A percentile compares a stretch with the other conserved stretches of the same genome.
phyloP scores from a whole-genome alignment of 257 asterid species.

The Salvia miltiorrhiza region DNA sequence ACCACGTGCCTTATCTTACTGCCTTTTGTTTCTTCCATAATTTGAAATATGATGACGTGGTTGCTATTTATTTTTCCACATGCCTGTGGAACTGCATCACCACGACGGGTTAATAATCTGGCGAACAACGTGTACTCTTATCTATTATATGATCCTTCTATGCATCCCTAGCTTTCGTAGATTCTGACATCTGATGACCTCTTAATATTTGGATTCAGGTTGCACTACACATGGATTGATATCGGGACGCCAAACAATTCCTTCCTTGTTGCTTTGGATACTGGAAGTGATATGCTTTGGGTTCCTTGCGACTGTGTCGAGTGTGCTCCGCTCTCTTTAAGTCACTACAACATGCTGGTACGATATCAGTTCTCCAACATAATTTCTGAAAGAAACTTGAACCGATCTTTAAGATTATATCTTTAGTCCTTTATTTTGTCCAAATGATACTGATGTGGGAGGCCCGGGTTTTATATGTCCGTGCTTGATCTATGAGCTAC shows the following conservation, averaged over 20 bases:
- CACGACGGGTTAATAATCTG: not conserved
- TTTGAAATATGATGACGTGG: not conserved
- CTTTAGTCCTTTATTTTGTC: not conserved
- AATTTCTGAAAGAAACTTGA: not conserved
- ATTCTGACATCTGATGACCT: not conserved
- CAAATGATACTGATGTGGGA: not conserved
- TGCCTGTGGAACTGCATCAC: not conserved
- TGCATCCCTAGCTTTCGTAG: not conserved
- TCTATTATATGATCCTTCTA: not conserved
- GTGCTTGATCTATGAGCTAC: constrained; percentile 12
- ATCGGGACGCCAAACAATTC: constrained; percentile 76
- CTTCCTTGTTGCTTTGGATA: constrained; percentile 81
- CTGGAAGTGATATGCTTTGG: constrained; percentile 87
- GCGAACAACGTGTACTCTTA: not conserved
- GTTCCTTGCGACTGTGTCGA: constrained; percentile 75
- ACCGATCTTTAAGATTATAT: not conserved
- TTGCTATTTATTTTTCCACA: constrained; percentile 1
- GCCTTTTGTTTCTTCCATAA: not conserved
- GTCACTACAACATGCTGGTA: constrained; percentile 68
- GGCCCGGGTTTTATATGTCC: not conserved
- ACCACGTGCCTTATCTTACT: not conserved
- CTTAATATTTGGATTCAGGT: constrained; percentile 45
- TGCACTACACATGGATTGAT: constrained; percentile 81
- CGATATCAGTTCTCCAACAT: constrained; percentile 22
- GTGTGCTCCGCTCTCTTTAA: constrained; percentile 73